Conservation (phyloP, 768 basidiomycete genomes). For the Lactifluus piperatus region DNA sequence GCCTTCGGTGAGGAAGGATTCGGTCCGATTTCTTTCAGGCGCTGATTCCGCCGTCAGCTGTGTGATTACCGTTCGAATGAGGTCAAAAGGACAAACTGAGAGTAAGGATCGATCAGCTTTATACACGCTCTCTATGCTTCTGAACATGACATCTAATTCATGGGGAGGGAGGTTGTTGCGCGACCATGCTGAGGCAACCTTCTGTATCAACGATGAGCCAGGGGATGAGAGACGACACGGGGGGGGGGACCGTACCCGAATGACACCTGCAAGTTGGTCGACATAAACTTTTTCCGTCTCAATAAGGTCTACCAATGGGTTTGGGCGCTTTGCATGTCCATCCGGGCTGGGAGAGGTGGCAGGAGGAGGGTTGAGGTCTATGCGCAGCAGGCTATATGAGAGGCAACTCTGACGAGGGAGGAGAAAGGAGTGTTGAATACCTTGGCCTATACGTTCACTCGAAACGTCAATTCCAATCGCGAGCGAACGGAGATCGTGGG, state of each 20-base stretch:
- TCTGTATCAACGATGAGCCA: conserved; percentile 38
- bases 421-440: neutral
- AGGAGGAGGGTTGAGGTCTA: conserved; percentile 10
- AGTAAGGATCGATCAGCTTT: conserved; percentile 81
- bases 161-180: conserved; percentile 87
- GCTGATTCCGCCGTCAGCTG: conserved; percentile 37
- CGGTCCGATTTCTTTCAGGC: conserved; percentile 88
- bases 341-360: conserved; percentile 26
- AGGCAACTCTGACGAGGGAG: neutral
- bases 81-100: conserved; percentile 39
- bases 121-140: conserved; percentile 87
- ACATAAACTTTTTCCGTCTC: conserved; percentile 92
- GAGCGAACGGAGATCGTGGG: conserved; percentile 17
- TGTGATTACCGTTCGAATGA: neutral
- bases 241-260: conserved; percentile 54
- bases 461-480: conserved; percentile 15
- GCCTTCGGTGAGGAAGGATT: conserved; percentile 90
- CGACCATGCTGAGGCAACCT: conserved; percentile 98
- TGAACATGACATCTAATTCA: conserved; percentile 89
- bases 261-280: conserved; percentile 80
- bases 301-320: conserved; percentile 86
- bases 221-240: neutral
- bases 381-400: neutral
- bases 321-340: conserved; percentile 52
- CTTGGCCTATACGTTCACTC: conserved; percentile 8